Evolutionary conservation across 1,139 yeast species (phyloP), one percentile per base, ranked within the genome.

Genomic region (Lodderomyces jiufengensis): DNA sequence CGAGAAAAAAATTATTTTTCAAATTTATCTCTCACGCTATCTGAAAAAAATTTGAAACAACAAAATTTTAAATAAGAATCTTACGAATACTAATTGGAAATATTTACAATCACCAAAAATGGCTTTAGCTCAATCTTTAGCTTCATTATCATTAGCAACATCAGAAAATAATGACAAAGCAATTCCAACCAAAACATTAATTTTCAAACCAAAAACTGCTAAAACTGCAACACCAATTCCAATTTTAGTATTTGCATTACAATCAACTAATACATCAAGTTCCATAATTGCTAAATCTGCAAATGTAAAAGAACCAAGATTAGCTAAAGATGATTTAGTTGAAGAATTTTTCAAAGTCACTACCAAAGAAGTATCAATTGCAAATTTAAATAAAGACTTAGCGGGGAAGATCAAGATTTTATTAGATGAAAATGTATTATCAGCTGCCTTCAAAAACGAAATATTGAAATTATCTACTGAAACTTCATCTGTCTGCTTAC

Each of bases 161-260:
- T 69, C 69, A 22, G 46, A 67, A 16, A 52, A 66, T 29, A 52
- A 57, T 27, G 76, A 62, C 26, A 52, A 57, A 29, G 70, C 77
- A 3, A 47, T 60, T 25, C 61, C 77, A 29, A 78, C 84, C 45
- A 87, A 87, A 60, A 75, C 92, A 4, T 71, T 87, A 47, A 88
- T 87, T 24, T 87, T 87, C 74, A 87, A 87, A 66, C 95, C 95
- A 50, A 87, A 87, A 63, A 86, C 95, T 33, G 83, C 95, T 37
- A 87, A 86, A 57, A 64, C 87, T 32, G 88, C 86, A 36, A 63
- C 76, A n/a, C 86, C 95, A 24, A 78, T 84, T 34, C 95, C 96
- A 32, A 73, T 87, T 23, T 78, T 87, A 33, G 86, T 87, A 25
- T 74, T 87, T 54, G 95, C 95, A 6, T 71, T 84, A 46, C 77